Conservation (phyloP, 805 yeast genomes). For the Lipomyces lipofer region DNA sequence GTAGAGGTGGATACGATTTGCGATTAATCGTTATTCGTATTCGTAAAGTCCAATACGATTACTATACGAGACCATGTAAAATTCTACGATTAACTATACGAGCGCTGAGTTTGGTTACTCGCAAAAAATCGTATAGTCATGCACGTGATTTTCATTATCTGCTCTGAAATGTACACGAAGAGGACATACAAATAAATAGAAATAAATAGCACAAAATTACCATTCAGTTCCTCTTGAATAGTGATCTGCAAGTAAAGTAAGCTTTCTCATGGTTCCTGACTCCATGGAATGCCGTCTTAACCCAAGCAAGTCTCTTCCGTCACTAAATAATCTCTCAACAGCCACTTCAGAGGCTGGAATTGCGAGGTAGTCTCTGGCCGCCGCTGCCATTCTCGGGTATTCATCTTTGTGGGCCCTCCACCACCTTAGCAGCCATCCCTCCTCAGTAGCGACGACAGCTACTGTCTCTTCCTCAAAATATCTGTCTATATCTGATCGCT, state of each 20-base stretch:
- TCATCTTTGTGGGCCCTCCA: background rate
- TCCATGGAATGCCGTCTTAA: background rate
- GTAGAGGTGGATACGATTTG: constrained; percentile 3
- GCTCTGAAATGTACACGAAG: background rate
- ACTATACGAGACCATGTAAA: background rate
- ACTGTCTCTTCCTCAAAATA: background rate
- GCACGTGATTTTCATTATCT: too few relatives aligned
- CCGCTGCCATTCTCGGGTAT: background rate
- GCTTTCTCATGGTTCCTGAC: background rate
- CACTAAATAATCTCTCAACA: background rate
- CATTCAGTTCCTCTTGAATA: background rate
- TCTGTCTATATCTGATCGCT: background rate
- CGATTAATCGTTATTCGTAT: background rate
- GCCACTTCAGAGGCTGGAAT: background rate
- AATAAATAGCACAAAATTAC: too few relatives aligned
- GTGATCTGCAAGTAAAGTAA: background rate
- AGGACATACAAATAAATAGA: background rate
- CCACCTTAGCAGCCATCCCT: background rate
- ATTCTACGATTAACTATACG: background rate
- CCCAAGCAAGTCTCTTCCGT: background rate
- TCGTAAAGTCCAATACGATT: constrained; percentile 3
- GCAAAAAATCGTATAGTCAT: constrained; percentile 1
- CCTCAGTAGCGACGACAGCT: constrained; percentile 1
- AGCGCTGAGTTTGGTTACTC: background rate
- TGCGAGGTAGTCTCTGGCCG: background rate